A percentile compares a stretch with the other conserved stretches of the same genome.
Evolutionary conservation across 202 grass and related monocot genomes (phyloP).

Genomic region (Setaria viridis): DNA sequence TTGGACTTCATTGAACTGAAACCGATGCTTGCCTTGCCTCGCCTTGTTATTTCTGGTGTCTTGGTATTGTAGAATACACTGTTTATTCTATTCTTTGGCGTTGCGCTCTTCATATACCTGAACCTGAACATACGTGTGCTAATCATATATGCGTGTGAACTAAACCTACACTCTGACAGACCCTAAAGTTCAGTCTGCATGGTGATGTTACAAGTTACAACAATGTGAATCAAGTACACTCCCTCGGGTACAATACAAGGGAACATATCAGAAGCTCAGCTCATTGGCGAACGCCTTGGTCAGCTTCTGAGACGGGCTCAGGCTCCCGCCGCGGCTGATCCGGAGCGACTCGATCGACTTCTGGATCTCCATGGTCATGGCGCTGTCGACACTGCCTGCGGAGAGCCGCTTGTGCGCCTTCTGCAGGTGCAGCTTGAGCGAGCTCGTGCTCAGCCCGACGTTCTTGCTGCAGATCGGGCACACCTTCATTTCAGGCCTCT

Average conservation of each 20-base stretch:
- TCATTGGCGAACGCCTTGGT: constrained; percentile 49
- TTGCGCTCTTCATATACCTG: constrained; percentile 2
- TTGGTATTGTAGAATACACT: neutral
- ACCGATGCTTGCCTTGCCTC: neutral
- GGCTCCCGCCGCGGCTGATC: constrained; percentile 66
- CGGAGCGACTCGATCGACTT: constrained; percentile 63
- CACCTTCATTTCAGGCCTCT: constrained; percentile 86
- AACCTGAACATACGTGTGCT: constrained; percentile 27
- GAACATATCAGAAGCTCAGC: constrained; percentile 42
- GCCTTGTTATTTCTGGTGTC: neutral
- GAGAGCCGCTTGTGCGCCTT: constrained; percentile 78
- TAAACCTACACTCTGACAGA: neutral
- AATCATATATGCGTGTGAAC: constrained; percentile 1
- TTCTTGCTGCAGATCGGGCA: constrained; percentile 87
- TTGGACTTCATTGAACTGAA: neutral
- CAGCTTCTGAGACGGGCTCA: constrained; percentile 70
- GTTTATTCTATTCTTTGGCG: neutral
- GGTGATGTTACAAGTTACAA: constrained; percentile 23
- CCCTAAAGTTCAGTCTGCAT: constrained; percentile 7
- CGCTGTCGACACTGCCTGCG: constrained; percentile 82
- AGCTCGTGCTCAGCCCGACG: constrained; percentile 93
- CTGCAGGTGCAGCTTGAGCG: constrained; percentile 90
- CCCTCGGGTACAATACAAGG: neutral
- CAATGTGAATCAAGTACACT: neutral
- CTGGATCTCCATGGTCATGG: constrained; percentile 81